A percentile compares a stretch with the other conserved stretches of the same genome.
Conservation (phyloP, 2,329 filamentous ascomycete species). For the Aspergillus fumigatiaffinis region DNA sequence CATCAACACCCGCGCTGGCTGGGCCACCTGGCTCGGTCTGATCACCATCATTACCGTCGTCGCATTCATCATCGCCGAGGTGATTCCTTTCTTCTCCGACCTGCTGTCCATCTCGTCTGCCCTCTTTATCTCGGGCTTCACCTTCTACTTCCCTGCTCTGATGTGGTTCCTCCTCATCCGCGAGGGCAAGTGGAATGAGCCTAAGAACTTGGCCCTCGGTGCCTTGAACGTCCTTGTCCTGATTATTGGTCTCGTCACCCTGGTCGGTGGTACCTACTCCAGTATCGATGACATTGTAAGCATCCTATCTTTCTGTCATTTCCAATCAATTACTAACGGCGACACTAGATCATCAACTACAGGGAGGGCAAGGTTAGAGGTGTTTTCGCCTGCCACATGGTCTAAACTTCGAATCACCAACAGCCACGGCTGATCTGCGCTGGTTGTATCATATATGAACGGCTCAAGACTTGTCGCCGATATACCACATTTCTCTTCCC, state of each 20-base stretch:
- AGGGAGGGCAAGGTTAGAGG: conserved; percentile 57
- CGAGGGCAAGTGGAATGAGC: conserved; percentile 23
- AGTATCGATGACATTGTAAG: conserved; percentile 42
- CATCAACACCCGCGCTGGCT: conserved; percentile 33
- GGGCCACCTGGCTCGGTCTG: conserved; percentile 30
- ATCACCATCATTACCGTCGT: conserved; percentile 60
- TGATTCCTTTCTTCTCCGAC: conserved; percentile 82
- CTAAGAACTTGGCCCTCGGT: conserved; percentile 51
- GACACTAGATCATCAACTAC: conserved; percentile 58
- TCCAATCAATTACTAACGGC: background rate
- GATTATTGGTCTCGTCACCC: conserved; percentile 66
- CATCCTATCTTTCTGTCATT: conserved; percentile 3
- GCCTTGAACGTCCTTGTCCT: conserved; percentile 66
- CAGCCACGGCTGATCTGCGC: background rate
- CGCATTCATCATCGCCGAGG: conserved; percentile 80
- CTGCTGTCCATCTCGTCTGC: conserved; percentile 50
- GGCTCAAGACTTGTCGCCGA: no score
- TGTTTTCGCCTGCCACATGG: conserved; percentile 62
- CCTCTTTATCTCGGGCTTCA: conserved; percentile 82
- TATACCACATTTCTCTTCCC: background rate
- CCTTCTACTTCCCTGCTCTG: conserved; percentile 64
- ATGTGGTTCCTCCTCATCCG: conserved; percentile 31
- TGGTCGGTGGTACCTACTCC: conserved; percentile 73
- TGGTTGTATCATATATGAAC: background rate
- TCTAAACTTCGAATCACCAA: background rate